Evolutionary conservation across 2,329 filamentous ascomycete species (phyloP).

Genomic region (Pestalotiopsis sp.): DNA sequence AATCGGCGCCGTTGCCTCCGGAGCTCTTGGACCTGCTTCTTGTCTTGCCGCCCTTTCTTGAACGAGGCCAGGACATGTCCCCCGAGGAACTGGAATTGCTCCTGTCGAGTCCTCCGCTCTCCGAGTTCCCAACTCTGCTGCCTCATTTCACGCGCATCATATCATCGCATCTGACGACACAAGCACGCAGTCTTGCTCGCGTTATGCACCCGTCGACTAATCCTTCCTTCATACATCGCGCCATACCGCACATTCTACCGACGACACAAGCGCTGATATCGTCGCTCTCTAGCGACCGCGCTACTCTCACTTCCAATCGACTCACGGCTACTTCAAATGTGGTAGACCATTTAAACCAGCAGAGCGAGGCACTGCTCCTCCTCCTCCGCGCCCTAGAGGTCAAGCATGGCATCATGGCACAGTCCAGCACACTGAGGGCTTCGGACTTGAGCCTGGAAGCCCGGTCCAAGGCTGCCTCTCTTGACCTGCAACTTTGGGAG

Average conservation of each 20-base stretch:
- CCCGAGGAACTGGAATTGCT: constrained; percentile 43
- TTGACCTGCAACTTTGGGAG: constrained; percentile 32
- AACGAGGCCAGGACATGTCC: constrained; percentile 37
- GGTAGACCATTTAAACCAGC: constrained; percentile 39
- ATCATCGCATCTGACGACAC: constrained; percentile 50
- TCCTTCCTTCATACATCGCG: constrained; percentile 60
- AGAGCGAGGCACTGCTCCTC: constrained; percentile 40
- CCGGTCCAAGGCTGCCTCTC: constrained; percentile 42
- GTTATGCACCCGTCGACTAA: constrained; percentile 52
- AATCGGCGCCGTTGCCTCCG: constrained; percentile 36
- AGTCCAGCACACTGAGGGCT: constrained; percentile 54
- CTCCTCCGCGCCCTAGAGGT: constrained; percentile 55
- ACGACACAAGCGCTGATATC: constrained; percentile 40
- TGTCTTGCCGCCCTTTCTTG: constrained; percentile 54
- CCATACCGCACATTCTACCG: constrained; percentile 50
- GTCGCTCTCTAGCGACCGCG: constrained; percentile 31
- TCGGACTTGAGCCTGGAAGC: constrained; percentile 46
- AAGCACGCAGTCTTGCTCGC: constrained; percentile 51
- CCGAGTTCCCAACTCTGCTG: constrained; percentile 48
- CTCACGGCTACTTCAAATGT: constrained; percentile 40
- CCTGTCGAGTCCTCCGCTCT: constrained; percentile 52
- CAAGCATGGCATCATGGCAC: constrained; percentile 56
- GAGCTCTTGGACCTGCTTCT: constrained; percentile 57
- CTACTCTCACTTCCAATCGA: constrained; percentile 40
- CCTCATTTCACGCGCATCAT: constrained; percentile 49